phyloP scores from a whole-genome alignment of 1,284 basidiomycete genomes.

The Ganoderma resinaceum region DNA sequence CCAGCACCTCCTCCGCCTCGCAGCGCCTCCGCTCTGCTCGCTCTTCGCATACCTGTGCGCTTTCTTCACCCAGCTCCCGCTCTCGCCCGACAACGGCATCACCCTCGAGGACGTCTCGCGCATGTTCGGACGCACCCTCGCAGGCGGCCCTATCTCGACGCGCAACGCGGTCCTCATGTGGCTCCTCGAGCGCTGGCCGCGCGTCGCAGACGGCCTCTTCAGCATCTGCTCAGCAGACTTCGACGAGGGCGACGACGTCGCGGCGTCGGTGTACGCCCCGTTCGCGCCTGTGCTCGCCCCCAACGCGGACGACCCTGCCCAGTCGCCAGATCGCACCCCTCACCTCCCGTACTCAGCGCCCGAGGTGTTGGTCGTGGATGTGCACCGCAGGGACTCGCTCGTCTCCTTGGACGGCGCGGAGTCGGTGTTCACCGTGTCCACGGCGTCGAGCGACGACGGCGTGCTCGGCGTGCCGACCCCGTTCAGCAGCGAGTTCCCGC shows the following conservation, averaged over 20 bases:
- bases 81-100: conserved; percentile 44
- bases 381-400: neutral
- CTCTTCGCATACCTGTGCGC: conserved; percentile 68
- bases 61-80: conserved; percentile 55
- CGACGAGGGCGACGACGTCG: neutral
- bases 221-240: conserved; percentile 9
- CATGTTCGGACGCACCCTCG: conserved; percentile 39
- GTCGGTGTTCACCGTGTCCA: conserved; percentile 10
- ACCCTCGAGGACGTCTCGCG: conserved; percentile 40
- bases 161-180: conserved; percentile 34
- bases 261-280: neutral
- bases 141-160: conserved; percentile 34
- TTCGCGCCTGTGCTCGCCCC: neutral
- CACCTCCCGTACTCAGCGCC: neutral
- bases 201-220: conserved; percentile 39
- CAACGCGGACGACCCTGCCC: neutral
- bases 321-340: neutral
- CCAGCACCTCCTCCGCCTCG: conserved; percentile 64
- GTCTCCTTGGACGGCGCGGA: conserved; percentile 10
- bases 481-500: conserved; percentile 2
- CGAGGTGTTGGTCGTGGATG: neutral
- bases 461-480: conserved; percentile 47
- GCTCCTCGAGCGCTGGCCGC: conserved; percentile 41
- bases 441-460: conserved; percentile 55
- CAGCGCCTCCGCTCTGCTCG: conserved; percentile 62